Evolutionary conservation across 1,284 basidiomycete species (phyloP), one percentile per base, ranked within the genome.

Genomic region (Cutaneotrichosporon sp.): DNA sequence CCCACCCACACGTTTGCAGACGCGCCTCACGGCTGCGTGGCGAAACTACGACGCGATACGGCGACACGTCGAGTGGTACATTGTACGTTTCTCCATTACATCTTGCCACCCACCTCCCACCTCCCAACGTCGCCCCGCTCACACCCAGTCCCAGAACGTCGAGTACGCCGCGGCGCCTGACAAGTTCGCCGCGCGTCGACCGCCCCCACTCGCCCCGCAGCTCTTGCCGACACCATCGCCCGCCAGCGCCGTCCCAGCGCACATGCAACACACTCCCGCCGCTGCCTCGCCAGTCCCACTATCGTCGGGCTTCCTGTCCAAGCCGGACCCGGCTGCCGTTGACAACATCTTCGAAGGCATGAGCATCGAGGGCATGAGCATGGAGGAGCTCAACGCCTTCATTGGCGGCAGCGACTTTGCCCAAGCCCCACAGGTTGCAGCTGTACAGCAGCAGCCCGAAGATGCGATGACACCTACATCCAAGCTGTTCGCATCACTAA

Each of bases 31-130:
- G 16, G 46, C 56, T 10, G 66, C 69, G n/a, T 73, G 74, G 73
- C 59, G 63, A 10, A 63, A 63, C 53, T 75, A 75, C 64, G 68
- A 73, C 11, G 57, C 68, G 26, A 65, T 69, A 4, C 61, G 71
- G 21, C 60, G 71, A 3, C 73, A 73, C 38, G 64, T 75, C 51
- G 73, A 73, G 56, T 67, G 67, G 65, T 75, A 72, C 47, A 71
- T 73, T 62, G 73, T 56, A 22, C 34, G 55, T 38, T 69, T 42
- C 14, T 31, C 30, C 34, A 32, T 49, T 58, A 57, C 34, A 31
- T 60, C 50, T 47, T 36, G 31, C 34, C 61, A 52, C 38, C 34
- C 61, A 52, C n/a, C 47, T 47, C 21, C 40, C 10, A 16, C 40
- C 40, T 18, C 40, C 40, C 40, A 18, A 5, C 40, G 5, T 6